Evolutionary conservation across 1,284 basidiomycete species (phyloP), one percentile per base, ranked within the genome.

Genomic region (Apiotrichum gamsii): DNA sequence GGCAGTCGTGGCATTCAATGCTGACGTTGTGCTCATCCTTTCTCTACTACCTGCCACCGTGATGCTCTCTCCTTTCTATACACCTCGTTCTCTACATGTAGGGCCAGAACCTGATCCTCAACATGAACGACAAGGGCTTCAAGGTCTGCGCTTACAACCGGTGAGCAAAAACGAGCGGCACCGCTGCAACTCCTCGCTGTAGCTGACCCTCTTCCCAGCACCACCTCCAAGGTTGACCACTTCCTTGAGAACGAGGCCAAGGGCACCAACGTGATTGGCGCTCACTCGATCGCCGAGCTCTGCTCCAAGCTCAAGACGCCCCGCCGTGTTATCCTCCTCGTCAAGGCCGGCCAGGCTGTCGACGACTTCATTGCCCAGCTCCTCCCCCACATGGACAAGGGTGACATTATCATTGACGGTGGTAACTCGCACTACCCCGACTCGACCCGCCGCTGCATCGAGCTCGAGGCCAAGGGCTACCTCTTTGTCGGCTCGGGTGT

Each of bases 391-490:
- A 75, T 80, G 58, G 79, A 80, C 72, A 76, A 80, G 75, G 79
- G 78, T 51, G 79, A 97, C 76, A 97, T 99, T 78, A 82, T 99
- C 79, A 97, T 98, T 65, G 95, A 98, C 74, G 95, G 95, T 67
- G 94, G 95, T 68, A 99, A 99, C 80, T 97, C 93, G 48, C 91
- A 98, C 78, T 99, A 89, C 78, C 94, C 95, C 57, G 95, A 99
- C 75, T 87, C 90, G 45, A 94, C 93, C 76, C 90, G 95, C 66
- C 90, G 95, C 68, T 81, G 83, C 70, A 76, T 90, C 73, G 90
- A 93, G 71, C 84, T 98, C 63, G 93, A 97, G 77, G 72, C 81
- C 52, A 93, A 97, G 78, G 93, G 93, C 45, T 76, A 97, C 61
- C 82, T 96, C 64, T 99, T 94, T 64, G 94, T 99, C 64, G 95